Evolutionary conservation across 306 rosid genomes (phyloP), one percentile per base, ranked within the genome.

Genomic region (Begonia fuchsioides): DNA sequence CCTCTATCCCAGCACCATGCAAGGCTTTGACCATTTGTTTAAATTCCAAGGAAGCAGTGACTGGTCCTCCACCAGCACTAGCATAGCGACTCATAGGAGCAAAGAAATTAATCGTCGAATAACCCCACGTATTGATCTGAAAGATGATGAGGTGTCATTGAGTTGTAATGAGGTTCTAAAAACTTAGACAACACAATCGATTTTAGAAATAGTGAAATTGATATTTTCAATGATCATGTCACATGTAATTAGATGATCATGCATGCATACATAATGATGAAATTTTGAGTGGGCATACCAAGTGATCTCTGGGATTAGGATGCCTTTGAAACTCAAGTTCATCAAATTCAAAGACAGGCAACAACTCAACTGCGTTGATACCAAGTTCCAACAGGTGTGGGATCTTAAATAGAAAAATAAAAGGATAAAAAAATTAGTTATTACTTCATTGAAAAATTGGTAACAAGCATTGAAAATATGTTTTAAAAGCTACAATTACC

Each of bases 11-110:
- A 79, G 87, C 84, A 71, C 71, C 73, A 67, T 90, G 98, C 61
- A 90, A 67, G 65, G 95, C 87, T 75, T 79, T 90, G 57, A 90
- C 92, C 98, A 90, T 85, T 73, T 76, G 72, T 70, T 85, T 90
- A 50, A 90, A 81, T 72, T 85, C 98, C 58, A 26, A 66, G 20
- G 94, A 79, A 67, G 98, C 95, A 62, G 69, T 84, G 63, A 77
- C 50, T 32, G 98, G n/a, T n/a, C n/a, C 95, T 60, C 95, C 95
- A 48, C 98, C 95, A 65, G 80, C 79, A 79, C 95, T 84, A 17
- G 94, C 85, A 71, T 90, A 90, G 69, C 98, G 95, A 68, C 87
- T 84, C 95, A 84, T 85, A 17, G 98, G 98, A 48, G 98, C 72
- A 70, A 90, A 90, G 72, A 90, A 90, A 72, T 90, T 90, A 62